These are phyloP conservation scores for Meira nashicola DNA, from an alignment of 1,284 basidiomycete species.

Conservation along the genomic window DNA sequence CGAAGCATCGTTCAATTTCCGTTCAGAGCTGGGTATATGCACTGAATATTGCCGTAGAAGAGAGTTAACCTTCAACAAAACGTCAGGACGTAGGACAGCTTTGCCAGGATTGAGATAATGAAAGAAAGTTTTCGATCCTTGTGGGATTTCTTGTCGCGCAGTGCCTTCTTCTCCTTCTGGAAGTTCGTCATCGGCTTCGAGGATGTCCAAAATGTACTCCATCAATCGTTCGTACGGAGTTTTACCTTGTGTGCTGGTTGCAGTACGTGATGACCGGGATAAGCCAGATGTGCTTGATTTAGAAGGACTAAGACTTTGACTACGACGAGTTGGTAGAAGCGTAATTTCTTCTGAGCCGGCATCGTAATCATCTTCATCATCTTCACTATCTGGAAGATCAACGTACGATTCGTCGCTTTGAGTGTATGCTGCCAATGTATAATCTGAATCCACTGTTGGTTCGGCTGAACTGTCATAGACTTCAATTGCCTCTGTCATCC, in stretches of 20 bases:
- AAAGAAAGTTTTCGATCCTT: no score
- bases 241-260: not conserved
- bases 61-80: no score
- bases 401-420: not conserved
- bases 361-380: slow-evolving; percentile 3
- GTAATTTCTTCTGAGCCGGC: not conserved
- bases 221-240: slow-evolving; percentile 67
- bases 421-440: not conserved
- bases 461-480: no score
- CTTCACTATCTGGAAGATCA: not conserved
- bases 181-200: slow-evolving; percentile 78
- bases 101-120: no score
- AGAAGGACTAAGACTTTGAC: not conserved
- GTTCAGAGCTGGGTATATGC: no score
- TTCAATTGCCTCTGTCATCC: no score
- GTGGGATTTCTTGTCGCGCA: no score
- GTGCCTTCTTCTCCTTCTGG: slow-evolving; percentile 62
- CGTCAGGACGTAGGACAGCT: no score
- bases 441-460: no score
- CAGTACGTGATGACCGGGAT: no score
- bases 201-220: slow-evolving; percentile 72
- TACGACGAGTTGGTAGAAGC: not conserved
- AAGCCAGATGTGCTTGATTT: not conserved
- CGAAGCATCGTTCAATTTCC: no score
- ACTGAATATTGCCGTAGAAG: no score